Evolutionary conservation across 441 rosid genomes (phyloP).

Genomic region (Viola pubescens): DNA sequence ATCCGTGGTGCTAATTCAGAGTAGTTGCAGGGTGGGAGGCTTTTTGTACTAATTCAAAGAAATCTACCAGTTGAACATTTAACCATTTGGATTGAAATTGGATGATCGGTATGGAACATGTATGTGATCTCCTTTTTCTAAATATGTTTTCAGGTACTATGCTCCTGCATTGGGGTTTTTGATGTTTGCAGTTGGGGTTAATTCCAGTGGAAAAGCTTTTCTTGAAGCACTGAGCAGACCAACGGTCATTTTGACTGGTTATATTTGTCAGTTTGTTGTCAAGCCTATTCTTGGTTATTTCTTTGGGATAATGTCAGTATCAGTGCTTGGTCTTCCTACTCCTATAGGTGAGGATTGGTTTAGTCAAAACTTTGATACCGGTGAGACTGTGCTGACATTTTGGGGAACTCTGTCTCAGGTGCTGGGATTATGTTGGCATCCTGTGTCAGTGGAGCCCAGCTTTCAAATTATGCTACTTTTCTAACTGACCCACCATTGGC

Average conservation of each 20-base stretch:
- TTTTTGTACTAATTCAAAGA: no score
- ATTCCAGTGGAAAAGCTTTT: slow-evolving; percentile 74
- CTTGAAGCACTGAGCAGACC: slow-evolving; percentile 76
- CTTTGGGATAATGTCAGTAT: slow-evolving; percentile 52
- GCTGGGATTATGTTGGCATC: slow-evolving; percentile 93
- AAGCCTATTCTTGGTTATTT: slow-evolving; percentile 84
- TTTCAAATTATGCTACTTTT: slow-evolving; percentile 85
- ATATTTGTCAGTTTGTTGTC: slow-evolving; percentile 66
- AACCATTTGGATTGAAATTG: no score
- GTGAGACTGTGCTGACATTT: slow-evolving; percentile 10
- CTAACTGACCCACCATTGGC: slow-evolving; percentile 75
- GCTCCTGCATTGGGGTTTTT: slow-evolving; percentile 85
- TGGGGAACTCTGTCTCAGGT: slow-evolving; percentile 33
- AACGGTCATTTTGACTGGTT: slow-evolving; percentile 60
- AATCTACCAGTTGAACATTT: no score
- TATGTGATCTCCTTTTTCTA: no score
- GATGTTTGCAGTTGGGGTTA: slow-evolving; percentile 93
- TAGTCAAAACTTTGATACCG: slow-evolving; percentile 5
- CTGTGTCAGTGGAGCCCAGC: slow-evolving; percentile 95
- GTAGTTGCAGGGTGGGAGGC: no score
- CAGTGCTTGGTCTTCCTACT: slow-evolving; percentile 60
- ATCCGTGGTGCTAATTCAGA: no score
- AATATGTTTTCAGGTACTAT: slow-evolving; percentile 51
- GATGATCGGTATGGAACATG: no score
- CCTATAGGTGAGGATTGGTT: slow-evolving; percentile 45